Base-by-base conservation (phyloP, 1,284 basidiomycete species). In the Puccinia hordei region DNA sequence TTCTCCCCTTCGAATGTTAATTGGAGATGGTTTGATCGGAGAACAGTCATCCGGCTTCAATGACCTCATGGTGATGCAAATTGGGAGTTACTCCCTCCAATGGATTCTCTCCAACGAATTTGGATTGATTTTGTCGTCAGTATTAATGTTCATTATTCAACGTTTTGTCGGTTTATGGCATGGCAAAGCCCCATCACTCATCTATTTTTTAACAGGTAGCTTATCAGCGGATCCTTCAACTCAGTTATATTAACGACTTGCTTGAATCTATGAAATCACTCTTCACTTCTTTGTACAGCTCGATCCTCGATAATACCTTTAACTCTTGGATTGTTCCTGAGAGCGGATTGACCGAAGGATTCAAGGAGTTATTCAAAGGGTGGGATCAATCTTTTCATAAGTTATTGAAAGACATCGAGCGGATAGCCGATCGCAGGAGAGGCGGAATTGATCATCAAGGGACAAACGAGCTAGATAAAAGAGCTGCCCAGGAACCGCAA, bases 151-250 rank as follows among this genome's bases (percentile, higher is more conserved):
- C 75, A 33, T 17, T 15, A 63, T 44, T 17, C 59, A 19, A 33
- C 24, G n/a, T 13, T 61, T 78, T 22, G 22, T 46, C 22, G 44
- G 4, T 73, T 33, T 33, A 38, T 46, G 22, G 49, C 19, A 44
- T 49, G 24, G 24, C 3, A 19, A 66, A 82, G 33, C 46, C n/a
- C 53, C 51, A 53, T 30, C 46, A 46, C 19, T 38, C 15, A 38
- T n/a, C 17, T 46, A n/a, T 44, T 41, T 55, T 66, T 33, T 24
- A 68, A 59, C 35, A 80, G 59, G 65, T 96, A 75, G 94, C 95
- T 72, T 98, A 98, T 87, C 96, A 98, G 85, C 92, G 96, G 65
- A 95, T 99, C 81, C 89, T 99, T 19, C 95, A 97, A 82, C 89
- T 99, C 33, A 91, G 93, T 12, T 99, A 99, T 85, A 92, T 98